Evolutionary conservation across 139 green algal genomes (phyloP), one percentile per base, ranked within the genome.

Genomic region (Yamagishiella unicocca): DNA sequence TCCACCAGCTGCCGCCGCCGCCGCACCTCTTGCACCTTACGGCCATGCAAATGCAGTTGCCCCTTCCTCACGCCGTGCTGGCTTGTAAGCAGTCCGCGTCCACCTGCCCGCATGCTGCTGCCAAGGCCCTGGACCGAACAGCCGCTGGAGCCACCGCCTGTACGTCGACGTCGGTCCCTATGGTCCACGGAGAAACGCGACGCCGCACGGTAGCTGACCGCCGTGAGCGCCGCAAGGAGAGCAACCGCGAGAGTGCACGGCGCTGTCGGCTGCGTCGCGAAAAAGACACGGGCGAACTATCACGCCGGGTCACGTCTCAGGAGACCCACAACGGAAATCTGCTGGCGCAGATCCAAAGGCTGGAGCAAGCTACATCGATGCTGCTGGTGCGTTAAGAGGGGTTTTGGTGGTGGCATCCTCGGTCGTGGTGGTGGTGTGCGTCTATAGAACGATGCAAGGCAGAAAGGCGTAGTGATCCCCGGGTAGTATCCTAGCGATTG

Each of bases 201-300:
- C 64, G 31, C 27, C 40, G 78, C 22, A 62, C 38, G 10, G 1
- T 38, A 64, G 45, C 31, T 31, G 64, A 85, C 17, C 62, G 64
- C 43, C 62, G 80, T 37, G 64, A 86, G 62, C 42, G 64, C 62
- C 80, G 80, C 80, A 86, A 86, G 66, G 80, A 86, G 80, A 86
- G 80, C 66, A 86, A 86, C 61, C 80, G 80, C 29, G 80, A 77
- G 80, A 86, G 80, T 43, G 80, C 80, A 7, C 62, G 80, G 43
- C 80, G 80, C 6, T 86, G 80, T 45, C 62, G 80, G 7, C 62
- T 86, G 64, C 80, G 80, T 27, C 62, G 64, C 31, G 80, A 86
- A 19, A 42, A 35, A 27, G 80, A 86, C 61, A 10, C n/a, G 3
- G 31, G 43, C 43, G 80, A 68, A 21, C 62, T 86, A 43, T 50